Evolutionary conservation across 768 basidiomycete genomes (phyloP).

Genomic region (Lentinula raphanica): DNA sequence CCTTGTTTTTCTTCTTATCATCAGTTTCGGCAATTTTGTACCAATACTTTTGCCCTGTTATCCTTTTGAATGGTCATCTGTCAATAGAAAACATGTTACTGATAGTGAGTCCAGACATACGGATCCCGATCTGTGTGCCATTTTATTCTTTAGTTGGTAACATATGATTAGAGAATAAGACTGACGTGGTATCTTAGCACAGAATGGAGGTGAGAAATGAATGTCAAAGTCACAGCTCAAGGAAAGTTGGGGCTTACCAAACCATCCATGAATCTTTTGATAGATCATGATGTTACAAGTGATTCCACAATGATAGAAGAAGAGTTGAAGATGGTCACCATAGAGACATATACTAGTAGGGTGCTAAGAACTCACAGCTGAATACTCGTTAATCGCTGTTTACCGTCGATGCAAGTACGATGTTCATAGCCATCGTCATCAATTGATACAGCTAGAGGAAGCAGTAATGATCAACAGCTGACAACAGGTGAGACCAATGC

Average conservation of each 20-base stretch:
- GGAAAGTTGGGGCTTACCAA: constrained; percentile 34
- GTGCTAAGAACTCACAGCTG: constrained; percentile 45
- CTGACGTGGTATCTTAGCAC: constrained; percentile 52
- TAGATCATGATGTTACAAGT: background rate
- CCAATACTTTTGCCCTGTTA: constrained; percentile 48
- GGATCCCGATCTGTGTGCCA: constrained; percentile 48
- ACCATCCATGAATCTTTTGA: constrained; percentile 65
- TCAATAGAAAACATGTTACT: too few relatives aligned
- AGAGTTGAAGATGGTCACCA: too few relatives aligned
- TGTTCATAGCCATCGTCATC: constrained; percentile 60
- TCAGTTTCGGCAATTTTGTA: constrained; percentile 29
- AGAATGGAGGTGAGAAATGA: background rate
- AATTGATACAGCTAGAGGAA: constrained; percentile 39
- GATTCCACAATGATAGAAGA: background rate
- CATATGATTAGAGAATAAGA: background rate
- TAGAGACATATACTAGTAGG: background rate
- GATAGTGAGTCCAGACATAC: constrained; percentile 28
- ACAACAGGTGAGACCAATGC: background rate
- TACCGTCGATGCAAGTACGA: constrained; percentile 74
- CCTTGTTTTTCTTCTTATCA: constrained; percentile 14
- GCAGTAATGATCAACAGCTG: background rate
- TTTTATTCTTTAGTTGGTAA: constrained; percentile 21
- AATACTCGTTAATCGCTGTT: constrained; percentile 75
- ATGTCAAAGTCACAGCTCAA: background rate
- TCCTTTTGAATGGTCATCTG: too few relatives aligned